These are phyloP conservation scores for Beta macrorhiza DNA, from an alignment of 179 eudicot species.

Conservation along the genomic window DNA sequence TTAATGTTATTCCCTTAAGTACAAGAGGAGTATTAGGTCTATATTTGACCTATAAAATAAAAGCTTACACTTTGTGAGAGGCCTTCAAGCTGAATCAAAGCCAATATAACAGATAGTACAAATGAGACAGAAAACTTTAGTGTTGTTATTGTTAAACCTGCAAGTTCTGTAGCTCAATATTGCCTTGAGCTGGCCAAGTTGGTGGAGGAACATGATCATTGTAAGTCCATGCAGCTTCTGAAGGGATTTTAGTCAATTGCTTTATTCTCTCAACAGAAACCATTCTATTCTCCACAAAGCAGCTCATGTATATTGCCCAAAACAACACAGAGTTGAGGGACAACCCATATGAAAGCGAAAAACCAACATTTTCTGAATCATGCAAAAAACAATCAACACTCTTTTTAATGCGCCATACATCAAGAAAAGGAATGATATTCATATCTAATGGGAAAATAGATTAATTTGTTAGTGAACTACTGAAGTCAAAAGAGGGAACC, in stretches of 20 bases:
- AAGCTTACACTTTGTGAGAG: background rate
- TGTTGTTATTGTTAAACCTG: constrained; percentile 44
- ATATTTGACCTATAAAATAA: constrained; percentile 66
- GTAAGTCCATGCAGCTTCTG: constrained; percentile 81
- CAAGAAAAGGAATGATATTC: background rate
- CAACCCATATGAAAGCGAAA: constrained; percentile 84
- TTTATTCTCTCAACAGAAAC: constrained; percentile 96
- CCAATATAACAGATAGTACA: background rate
- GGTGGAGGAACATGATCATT: constrained; percentile 63
- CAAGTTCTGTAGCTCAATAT: constrained; percentile 65
- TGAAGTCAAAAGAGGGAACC: constrained; percentile 40
- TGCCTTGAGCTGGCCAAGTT: constrained; percentile 79
- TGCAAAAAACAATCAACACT: background rate
- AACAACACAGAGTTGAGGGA: constrained; percentile 72
- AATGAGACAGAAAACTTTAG: background rate
- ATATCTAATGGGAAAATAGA: background rate
- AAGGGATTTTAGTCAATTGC: constrained; percentile 68
- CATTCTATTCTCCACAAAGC: constrained; percentile 92
- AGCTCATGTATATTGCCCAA: constrained; percentile 75
- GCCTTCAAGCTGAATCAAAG: background rate
- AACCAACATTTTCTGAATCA: constrained; percentile 75
- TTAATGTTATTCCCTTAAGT: constrained; percentile 62
- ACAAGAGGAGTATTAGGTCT: constrained; percentile 86
- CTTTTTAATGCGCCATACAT: background rate
- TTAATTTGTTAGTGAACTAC: background rate